Evolutionary conservation across 257 asterid species (phyloP), one percentile per base, ranked within the genome.

Genomic region (Solanum dulcamara): DNA sequence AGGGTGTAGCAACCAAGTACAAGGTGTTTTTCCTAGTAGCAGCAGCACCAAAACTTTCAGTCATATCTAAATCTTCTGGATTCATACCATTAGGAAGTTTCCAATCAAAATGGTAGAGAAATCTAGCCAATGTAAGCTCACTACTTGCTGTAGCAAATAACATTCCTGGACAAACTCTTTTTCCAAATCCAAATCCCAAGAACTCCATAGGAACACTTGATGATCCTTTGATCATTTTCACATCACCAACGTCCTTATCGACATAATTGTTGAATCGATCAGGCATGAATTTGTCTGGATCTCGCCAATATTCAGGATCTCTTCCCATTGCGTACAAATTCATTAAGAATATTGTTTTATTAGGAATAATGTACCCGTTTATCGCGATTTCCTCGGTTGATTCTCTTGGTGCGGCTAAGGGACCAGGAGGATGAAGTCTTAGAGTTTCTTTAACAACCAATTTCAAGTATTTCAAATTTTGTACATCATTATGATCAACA

Each of bases 61-160:
- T 22, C 91, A 85, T 86, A 67, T 88, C 89, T 20, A 88, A 10
- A 2, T 86, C 87, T 5, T 86, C 26, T 2, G 72, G 75, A 5
- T 22, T 71, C 64, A 80, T 35, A 11, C 84, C 89, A 1, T 40
- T 15, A 0, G 89, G 82, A 77, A 88, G 84, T 53, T 77, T 48
- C 91, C 92, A 90, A 5, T 89, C 75, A 17, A 90, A 90, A 51
- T 86, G 64, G 20, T 88, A 86, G 32, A 88, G 81, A 5, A 88
- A 44, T 1, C 33, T 80, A 5, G 90, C 89, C 59, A 90, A 57
- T 5, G 59, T 37, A 4, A 89, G 66, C 72, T 88, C 90, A 2
- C 85, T 46, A 14, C 70, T 89, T 0, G 90, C 83, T 38, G 85
- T 12, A 2, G 83, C 88, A 26, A 84, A 84, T 32, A 13, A n/a